These are phyloP conservation scores for Trichocladium antarcticum DNA, from an alignment of 495 filamentous ascomycete genomes.

Conservation along the genomic window DNA sequence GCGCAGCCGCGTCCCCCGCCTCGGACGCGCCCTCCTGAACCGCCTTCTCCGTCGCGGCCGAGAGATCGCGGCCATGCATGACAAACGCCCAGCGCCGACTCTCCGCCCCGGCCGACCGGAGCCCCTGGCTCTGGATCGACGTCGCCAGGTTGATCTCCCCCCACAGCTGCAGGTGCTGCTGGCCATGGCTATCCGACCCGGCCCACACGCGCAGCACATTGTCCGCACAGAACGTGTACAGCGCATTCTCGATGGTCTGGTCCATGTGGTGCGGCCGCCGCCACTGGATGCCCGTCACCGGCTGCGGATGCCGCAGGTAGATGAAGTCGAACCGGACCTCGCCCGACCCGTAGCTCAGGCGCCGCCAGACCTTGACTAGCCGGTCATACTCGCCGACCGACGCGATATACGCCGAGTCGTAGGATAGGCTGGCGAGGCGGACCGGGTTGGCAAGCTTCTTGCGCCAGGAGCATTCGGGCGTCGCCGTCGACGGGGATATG, in stretches of 20 bases:
- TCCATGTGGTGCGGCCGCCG: conserved; percentile 61
- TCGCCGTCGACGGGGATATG: conserved; percentile 1
- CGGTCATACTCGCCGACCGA: conserved; percentile 71
- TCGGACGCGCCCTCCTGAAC: conserved; percentile 46
- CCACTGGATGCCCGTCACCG: conserved; percentile 80
- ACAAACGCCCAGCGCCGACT: conserved; percentile 63
- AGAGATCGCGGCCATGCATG: conserved; percentile 74
- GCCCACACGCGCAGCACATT: conserved; percentile 76
- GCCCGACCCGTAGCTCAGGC: conserved; percentile 71
- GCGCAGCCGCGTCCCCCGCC: conserved; percentile 53
- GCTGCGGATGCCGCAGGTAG: conserved; percentile 73
- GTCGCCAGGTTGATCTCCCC: conserved; percentile 65
- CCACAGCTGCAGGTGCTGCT: conserved; percentile 67
- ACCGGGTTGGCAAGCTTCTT: conserved; percentile 58
- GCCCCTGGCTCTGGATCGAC: conserved; percentile 53
- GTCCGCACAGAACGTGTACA: conserved; percentile 91
- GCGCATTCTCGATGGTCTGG: conserved; percentile 71
- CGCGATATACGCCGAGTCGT: conserved; percentile 75
- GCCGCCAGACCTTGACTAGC: conserved; percentile 85
- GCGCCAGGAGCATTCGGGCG: conserved; percentile 55
- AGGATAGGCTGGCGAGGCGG: conserved; percentile 70
- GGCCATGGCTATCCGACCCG: conserved; percentile 58
- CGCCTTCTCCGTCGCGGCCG: conserved; percentile 61
- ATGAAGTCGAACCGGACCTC: conserved; percentile 82
- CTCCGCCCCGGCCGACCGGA: conserved; percentile 24